Evolutionary conservation across 805 yeast genomes (phyloP).

Genomic region (Ogataea polymorpha): DNA sequence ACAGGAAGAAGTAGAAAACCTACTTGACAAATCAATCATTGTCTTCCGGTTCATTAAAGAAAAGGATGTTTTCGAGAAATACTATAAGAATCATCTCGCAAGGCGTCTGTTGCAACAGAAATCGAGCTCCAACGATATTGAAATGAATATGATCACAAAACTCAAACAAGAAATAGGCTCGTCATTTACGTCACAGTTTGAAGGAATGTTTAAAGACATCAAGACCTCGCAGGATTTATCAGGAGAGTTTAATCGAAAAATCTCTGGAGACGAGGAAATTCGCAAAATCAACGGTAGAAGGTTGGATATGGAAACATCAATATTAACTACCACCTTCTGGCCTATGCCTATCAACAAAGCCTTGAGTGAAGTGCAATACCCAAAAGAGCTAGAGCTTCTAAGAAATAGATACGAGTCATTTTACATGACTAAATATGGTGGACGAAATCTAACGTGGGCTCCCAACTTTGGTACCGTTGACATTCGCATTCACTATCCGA

Average conservation of each 20-base stretch:
- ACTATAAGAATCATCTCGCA: conserved; percentile 83
- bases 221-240: conserved; percentile 51
- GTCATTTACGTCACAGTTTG: conserved; percentile 72
- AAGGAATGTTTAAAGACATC: conserved; percentile 85
- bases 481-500: conserved; percentile 64
- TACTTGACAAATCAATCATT: conserved; percentile 53
- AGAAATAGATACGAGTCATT: conserved; percentile 47
- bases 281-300: conserved; percentile 29
- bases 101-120: conserved; percentile 61
- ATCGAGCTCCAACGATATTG: conserved; percentile 54
- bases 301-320: conserved; percentile 45
- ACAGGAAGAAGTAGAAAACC: conserved; percentile 42
- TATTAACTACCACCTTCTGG: conserved; percentile 66
- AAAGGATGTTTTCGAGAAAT: conserved; percentile 81
- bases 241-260: conserved; percentile 34
- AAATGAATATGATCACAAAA: conserved; percentile 62
- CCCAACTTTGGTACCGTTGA: conserved; percentile 83
- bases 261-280: conserved; percentile 17
- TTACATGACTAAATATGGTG: conserved; percentile 50
- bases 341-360: conserved; percentile 49
- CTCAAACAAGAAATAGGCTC: conserved; percentile 76
- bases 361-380: conserved; percentile 36
- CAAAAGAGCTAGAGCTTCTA: conserved; percentile 42
- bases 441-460: conserved; percentile 71
- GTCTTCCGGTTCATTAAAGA: conserved; percentile 71